Evolutionary conservation across 1,284 basidiomycete genomes (phyloP).

Genomic region (Takashimella tepidaria): DNA sequence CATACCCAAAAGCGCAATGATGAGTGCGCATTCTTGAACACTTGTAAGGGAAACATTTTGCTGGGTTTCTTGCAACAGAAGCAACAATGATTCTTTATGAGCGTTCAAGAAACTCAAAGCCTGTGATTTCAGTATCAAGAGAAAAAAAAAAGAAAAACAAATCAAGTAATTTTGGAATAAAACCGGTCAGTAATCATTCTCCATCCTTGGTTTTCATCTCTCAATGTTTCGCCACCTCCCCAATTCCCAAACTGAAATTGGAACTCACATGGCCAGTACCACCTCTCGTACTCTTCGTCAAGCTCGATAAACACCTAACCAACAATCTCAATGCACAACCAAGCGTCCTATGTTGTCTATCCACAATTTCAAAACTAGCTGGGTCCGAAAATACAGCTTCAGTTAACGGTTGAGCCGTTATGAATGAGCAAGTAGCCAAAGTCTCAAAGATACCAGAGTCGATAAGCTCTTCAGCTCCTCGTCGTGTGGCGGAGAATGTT

Average conservation of each 20-base stretch:
- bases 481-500: conserved; percentile 71
- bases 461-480: conserved; percentile 78
- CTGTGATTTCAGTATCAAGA: conserved; percentile 21
- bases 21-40: conserved; percentile 50
- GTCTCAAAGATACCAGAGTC: conserved; percentile 72
- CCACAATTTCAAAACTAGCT: conserved; percentile 18
- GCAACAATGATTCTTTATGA: conserved; percentile 52
- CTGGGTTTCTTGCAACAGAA: conserved; percentile 49
- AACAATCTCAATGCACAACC: conserved; percentile 35
- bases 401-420: conserved; percentile 74
- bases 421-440: conserved; percentile 80
- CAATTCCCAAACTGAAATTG: too few species aligned
- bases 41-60: conserved; percentile 45
- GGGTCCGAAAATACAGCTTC: conserved; percentile 71
- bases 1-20: conserved; percentile 49
- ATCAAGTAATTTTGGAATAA: too few species aligned
- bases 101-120: conserved; percentile 51
- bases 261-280: conserved; percentile 31
- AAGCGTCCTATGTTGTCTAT: conserved; percentile 38
- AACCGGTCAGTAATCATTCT: too few species aligned
- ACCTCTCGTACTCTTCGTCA: conserved; percentile 22
- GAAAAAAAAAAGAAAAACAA: too few species aligned
- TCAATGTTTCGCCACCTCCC: too few species aligned
- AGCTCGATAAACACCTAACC: conserved; percentile 27
- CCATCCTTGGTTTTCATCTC: too few species aligned